These are phyloP conservation scores for Diphasiastrum complanatum DNA, from an alignment of 83 land plant species.

Conservation along the genomic window DNA sequence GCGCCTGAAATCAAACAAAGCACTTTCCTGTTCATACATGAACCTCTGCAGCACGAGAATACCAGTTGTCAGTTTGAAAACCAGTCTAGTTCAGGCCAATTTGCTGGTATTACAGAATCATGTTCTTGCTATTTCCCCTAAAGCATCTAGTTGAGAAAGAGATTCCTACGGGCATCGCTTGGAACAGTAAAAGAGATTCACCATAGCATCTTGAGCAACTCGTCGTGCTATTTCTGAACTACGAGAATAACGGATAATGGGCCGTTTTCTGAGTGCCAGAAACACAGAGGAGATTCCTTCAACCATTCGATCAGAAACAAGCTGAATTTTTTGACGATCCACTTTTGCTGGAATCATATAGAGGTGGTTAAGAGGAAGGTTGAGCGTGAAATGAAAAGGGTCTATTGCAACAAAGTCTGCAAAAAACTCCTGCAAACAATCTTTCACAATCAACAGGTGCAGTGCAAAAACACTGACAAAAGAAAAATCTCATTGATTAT, in stretches of 20 bases:
- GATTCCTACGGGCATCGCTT: too few relatives aligned
- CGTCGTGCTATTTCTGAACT: constrained; percentile 85
- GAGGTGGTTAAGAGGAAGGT: constrained; percentile 58
- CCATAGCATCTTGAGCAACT: constrained; percentile 83
- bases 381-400: constrained; percentile 82
- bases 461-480: constrained; percentile 2
- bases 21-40: constrained; percentile 96
- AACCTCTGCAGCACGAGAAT: constrained; percentile 51
- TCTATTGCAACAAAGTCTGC: constrained; percentile 86
- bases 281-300: constrained; percentile 90
- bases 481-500: too few relatives aligned
- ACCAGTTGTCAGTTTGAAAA: not conserved
- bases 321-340: constrained; percentile 71
- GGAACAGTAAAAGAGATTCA: constrained; percentile 32
- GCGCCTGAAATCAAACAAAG: constrained; percentile 91
- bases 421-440: constrained; percentile 73
- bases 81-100: not conserved
- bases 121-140: too few relatives aligned
- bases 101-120: too few relatives aligned
- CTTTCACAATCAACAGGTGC: not conserved
- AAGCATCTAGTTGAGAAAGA: too few relatives aligned
- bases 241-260: constrained; percentile 75
- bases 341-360: constrained; percentile 82
- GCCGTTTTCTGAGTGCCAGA: constrained; percentile 75
- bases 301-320: constrained; percentile 67